Percentiles rank a stretch among this genome's conserved stretches.
phyloP scores from a whole-genome alignment of 495 filamentous ascomycete species.

The Chaetomidium leptoderma region DNA sequence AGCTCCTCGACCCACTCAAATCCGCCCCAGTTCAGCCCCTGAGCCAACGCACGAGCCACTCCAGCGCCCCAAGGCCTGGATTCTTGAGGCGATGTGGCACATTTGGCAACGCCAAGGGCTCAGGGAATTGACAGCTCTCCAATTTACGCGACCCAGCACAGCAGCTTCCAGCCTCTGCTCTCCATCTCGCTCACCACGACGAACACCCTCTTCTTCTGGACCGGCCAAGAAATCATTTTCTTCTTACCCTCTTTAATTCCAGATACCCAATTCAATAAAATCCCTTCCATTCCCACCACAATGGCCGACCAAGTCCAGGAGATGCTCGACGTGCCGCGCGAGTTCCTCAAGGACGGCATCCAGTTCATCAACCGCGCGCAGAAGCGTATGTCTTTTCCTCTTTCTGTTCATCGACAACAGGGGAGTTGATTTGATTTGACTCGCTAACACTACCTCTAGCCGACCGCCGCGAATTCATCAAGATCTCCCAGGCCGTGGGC shows the following conservation, averaged over 20 bases:
- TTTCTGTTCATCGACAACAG: not conserved
- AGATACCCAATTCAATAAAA: too few relatives aligned
- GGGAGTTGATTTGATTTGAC: not conserved
- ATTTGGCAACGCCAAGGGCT: conserved; percentile 14
- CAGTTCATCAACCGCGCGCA: conserved; percentile 80
- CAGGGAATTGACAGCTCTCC: conserved; percentile 20
- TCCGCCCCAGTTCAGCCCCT: conserved; percentile 14
- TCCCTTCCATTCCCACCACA: conserved; percentile 8
- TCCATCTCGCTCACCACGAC: not conserved
- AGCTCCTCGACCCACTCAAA: not conserved
- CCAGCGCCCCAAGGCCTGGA: not conserved
- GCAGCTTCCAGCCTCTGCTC: conserved; percentile 10
- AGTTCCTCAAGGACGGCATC: conserved; percentile 76
- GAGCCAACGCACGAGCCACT: conserved; percentile 17
- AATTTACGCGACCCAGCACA: conserved; percentile 16
- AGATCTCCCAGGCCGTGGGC: conserved; percentile 93
- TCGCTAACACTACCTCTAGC: conserved; percentile 32
- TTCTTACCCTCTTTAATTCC: not conserved
- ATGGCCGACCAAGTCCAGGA: conserved; percentile 80
- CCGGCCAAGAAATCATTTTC: not conserved
- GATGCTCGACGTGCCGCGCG: conserved; percentile 72
- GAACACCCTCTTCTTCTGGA: not conserved
- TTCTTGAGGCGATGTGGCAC: conserved; percentile 26
- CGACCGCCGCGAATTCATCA: conserved; percentile 84
- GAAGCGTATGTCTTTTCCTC: conserved; percentile 62